Percentiles rank a stretch among this genome's conserved stretches.
phyloP scores from a whole-genome alignment of 1,139 yeast species.

The Hansenula sp. region DNA sequence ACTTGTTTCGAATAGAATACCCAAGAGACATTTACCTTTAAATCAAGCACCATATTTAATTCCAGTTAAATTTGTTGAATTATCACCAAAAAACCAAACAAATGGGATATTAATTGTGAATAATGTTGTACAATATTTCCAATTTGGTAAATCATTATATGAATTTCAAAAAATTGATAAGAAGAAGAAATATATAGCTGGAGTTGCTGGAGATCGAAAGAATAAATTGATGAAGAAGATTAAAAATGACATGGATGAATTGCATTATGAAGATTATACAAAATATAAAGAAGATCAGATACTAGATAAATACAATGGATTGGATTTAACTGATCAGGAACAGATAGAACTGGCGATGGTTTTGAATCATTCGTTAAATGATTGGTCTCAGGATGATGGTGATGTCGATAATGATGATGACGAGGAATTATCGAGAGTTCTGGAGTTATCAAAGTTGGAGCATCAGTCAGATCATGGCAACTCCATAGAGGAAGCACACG shows the following conservation, averaged over 20 bases:
- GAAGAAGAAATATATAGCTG: conserved; percentile 24
- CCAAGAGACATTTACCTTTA: conserved; percentile 35
- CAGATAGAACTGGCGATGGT: conserved; percentile 51
- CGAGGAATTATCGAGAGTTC: conserved; percentile 28
- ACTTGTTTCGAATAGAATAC: conserved; percentile 42
- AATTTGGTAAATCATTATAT: conserved; percentile 43
- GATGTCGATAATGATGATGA: conserved; percentile 25
- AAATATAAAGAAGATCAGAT: conserved; percentile 21
- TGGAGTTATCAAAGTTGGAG: conserved; percentile 32
- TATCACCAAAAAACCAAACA: conserved; percentile 41
- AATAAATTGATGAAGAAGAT: conserved; percentile 21
- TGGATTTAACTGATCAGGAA: conserved; percentile 37
- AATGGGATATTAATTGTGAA: conserved; percentile 55
- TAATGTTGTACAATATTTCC: conserved; percentile 57
- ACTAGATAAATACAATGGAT: conserved; percentile 43
- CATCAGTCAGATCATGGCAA: conserved; percentile 8
- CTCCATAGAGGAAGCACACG: not conserved
- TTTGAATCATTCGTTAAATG: conserved; percentile 33
- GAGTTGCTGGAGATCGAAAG: conserved; percentile 16
- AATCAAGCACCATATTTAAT: conserved; percentile 17
- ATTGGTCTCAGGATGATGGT: conserved; percentile 10
- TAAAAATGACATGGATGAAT: conserved; percentile 25
- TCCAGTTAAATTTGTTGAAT: conserved; percentile 39
- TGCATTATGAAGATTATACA: conserved; percentile 28
- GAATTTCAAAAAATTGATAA: conserved; percentile 5